Conservation (phyloP, 2,329 filamentous ascomycete genomes). For the Hypoxylon rubiginosum region DNA sequence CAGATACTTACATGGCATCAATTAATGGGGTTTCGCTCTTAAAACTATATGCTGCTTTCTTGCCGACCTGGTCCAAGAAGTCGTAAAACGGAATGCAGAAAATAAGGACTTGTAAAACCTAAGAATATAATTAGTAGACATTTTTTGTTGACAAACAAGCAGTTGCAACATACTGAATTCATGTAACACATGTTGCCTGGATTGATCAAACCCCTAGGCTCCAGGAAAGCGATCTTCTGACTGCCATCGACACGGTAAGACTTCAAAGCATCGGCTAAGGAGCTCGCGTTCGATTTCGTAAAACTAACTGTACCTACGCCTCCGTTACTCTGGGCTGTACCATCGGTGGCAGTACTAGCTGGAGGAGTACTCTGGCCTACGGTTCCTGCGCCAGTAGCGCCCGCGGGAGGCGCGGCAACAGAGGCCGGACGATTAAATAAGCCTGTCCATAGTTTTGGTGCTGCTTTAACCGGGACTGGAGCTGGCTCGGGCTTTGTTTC, state of each 20-base stretch:
- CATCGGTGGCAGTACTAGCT: slow-evolving; percentile 45
- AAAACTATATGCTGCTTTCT: slow-evolving; percentile 88
- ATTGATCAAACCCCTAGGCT: slow-evolving; percentile 94
- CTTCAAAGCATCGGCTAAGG: slow-evolving; percentile 74
- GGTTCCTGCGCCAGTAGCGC: slow-evolving; percentile 45
- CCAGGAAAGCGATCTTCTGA: slow-evolving; percentile 82
- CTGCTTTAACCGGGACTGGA: slow-evolving; percentile 50
- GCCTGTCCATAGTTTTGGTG: slow-evolving; percentile 57
- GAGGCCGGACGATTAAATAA: slow-evolving; percentile 52
- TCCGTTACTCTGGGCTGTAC: slow-evolving; percentile 44
- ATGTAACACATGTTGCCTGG: slow-evolving; percentile 99
- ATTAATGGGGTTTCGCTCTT: slow-evolving; percentile 94
- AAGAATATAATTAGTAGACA: slow-evolving; percentile 52
- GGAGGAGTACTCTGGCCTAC: slow-evolving; percentile 41
- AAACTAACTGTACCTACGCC: slow-evolving; percentile 53
- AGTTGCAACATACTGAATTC: slow-evolving; percentile 86
- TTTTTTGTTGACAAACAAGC: not conserved
- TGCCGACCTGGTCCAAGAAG: slow-evolving; percentile 88
- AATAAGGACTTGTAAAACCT: slow-evolving; percentile 95
- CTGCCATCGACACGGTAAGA: slow-evolving; percentile 76
- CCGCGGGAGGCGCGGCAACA: slow-evolving; percentile 41
- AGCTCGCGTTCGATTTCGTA: slow-evolving; percentile 58
- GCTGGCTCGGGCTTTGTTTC: slow-evolving; percentile 48
- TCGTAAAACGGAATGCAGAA: slow-evolving; percentile 96
- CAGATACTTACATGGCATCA: slow-evolving; percentile 84